phyloP scores from a whole-genome alignment of 208 protist genomes.

The Leishmania mexicana region DNA sequence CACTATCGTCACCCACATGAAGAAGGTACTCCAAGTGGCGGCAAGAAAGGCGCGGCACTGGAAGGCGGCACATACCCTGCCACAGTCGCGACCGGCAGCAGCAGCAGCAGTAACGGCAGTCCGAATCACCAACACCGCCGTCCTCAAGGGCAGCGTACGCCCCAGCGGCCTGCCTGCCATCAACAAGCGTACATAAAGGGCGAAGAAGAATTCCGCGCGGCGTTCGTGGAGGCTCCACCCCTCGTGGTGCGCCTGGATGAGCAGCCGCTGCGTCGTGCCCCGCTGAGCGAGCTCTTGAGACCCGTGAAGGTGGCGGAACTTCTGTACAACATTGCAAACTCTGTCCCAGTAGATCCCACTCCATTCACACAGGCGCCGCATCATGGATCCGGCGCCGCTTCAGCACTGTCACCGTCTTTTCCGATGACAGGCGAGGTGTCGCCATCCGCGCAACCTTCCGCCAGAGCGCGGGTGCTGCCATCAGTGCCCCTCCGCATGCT shows the following conservation, averaged over 20 bases:
- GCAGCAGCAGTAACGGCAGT: background rate
- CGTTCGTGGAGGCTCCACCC: slow-evolving; percentile 37
- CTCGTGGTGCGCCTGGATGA: slow-evolving; percentile 19
- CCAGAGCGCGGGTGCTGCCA: slow-evolving; percentile 16
- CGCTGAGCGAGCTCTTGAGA: slow-evolving; percentile 27
- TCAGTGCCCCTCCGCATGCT: slow-evolving; percentile 16
- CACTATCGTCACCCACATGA: slow-evolving; percentile 18
- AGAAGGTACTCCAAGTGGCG: background rate
- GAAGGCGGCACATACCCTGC: background rate
- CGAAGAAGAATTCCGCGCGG: slow-evolving; percentile 33
- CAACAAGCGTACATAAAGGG: slow-evolving; percentile 28
- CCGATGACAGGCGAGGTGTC: background rate
- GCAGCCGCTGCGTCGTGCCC: background rate
- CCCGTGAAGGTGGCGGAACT: slow-evolving; percentile 34
- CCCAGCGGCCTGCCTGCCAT: slow-evolving; percentile 16
- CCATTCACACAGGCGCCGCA: background rate
- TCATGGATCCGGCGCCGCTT: background rate
- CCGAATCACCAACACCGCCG: background rate
- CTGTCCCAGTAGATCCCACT: background rate
- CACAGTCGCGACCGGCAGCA: background rate
- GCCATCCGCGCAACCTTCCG: background rate
- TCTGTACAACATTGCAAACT: slow-evolving; percentile 17
- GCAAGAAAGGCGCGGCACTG: background rate
- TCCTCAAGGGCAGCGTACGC: background rate
- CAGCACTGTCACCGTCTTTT: background rate